A percentile compares a stretch with the other conserved stretches of the same genome.
phyloP scores from a whole-genome alignment of 2,329 filamentous ascomycete genomes.

The Phyllosticta citrichinensis region DNA sequence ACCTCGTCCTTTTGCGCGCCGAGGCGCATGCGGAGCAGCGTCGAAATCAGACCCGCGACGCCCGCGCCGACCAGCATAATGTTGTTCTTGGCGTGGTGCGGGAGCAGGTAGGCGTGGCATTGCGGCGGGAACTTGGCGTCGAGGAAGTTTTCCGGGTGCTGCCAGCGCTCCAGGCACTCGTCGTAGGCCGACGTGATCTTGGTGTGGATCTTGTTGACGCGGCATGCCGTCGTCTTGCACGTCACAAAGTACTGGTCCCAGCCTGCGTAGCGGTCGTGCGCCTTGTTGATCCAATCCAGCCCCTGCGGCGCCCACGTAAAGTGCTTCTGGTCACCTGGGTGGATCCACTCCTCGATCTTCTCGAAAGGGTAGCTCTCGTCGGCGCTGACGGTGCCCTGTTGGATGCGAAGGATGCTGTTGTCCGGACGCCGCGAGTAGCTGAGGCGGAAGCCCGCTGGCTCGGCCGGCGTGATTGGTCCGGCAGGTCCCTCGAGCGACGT shows the following conservation, averaged over 20 bases:
- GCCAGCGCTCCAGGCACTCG: constrained; percentile 1
- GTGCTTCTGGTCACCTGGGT: background rate
- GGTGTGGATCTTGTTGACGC: constrained; percentile 9
- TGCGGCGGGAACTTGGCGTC: background rate
- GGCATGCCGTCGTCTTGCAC: constrained; percentile 10
- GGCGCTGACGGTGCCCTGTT: constrained; percentile 1
- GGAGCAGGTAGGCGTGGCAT: background rate
- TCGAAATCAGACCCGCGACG: background rate
- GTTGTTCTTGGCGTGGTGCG: constrained; percentile 3
- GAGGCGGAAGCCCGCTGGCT: constrained; percentile 4
- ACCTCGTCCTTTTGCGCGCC: constrained; percentile 9
- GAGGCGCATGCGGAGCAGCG: background rate
- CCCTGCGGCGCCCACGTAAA: constrained; percentile 4
- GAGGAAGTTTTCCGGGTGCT: constrained; percentile 1
- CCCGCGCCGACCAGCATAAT: constrained; percentile 3
- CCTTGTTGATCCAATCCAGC: constrained; percentile 2
- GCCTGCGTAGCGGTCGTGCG: constrained; percentile 4
- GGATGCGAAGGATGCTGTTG: constrained; percentile 6
- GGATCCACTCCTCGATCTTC: background rate
- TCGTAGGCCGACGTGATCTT: constrained; percentile 2
- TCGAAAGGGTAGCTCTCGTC: constrained; percentile 1
- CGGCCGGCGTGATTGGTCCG: background rate
- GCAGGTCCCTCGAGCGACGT: background rate
- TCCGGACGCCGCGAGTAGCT: constrained; percentile 4
- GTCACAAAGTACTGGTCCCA: constrained; percentile 5